A percentile compares a stretch with the other conserved stretches of the same genome.
These are phyloP conservation scores for Sphagnum contortum DNA, from an alignment of 225 moss, liverwort and hornwort species.

Conservation along the genomic window DNA sequence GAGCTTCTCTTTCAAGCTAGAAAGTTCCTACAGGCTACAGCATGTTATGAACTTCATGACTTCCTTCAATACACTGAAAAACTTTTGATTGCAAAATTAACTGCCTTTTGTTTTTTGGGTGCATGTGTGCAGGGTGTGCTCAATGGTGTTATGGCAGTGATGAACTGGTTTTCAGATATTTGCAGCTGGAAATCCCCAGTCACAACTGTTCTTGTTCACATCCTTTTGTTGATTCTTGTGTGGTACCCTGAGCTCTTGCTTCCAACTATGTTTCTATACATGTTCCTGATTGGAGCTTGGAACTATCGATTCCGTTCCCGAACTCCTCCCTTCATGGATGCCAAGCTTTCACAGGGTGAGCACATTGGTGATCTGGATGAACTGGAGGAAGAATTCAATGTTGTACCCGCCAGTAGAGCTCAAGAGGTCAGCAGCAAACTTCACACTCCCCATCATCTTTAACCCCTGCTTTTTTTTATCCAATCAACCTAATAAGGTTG, in stretches of 20 bases:
- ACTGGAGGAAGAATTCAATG: slow-evolving; percentile 94
- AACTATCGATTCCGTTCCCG: slow-evolving; percentile 72
- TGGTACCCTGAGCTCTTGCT: slow-evolving; percentile 90
- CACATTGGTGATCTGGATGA: slow-evolving; percentile 76
- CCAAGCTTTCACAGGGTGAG: slow-evolving; percentile 88
- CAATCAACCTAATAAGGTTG: background rate
- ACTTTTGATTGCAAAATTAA: background rate
- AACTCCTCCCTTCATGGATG: slow-evolving; percentile 84
- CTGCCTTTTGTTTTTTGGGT: too few species aligned
- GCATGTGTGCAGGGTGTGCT: slow-evolving; percentile 56
- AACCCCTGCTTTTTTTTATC: background rate
- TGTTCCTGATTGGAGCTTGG: slow-evolving; percentile 93
- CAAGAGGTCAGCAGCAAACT: slow-evolving; percentile 35
- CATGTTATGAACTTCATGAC: background rate
- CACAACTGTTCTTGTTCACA: slow-evolving; percentile 75
- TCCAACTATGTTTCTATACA: slow-evolving; percentile 82
- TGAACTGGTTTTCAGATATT: slow-evolving; percentile 88
- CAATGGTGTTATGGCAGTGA: slow-evolving; percentile 61
- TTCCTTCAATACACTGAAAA: background rate
- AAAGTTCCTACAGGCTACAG: background rate
- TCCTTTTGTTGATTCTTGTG: slow-evolving; percentile 69
- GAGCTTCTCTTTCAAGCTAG: too few species aligned
- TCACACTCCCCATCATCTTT: background rate
- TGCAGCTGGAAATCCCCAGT: slow-evolving; percentile 90
- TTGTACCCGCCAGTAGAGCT: slow-evolving; percentile 69